Base-by-base conservation (phyloP, 768 basidiomycete genomes). In the Termitomyces sp. region DNA sequence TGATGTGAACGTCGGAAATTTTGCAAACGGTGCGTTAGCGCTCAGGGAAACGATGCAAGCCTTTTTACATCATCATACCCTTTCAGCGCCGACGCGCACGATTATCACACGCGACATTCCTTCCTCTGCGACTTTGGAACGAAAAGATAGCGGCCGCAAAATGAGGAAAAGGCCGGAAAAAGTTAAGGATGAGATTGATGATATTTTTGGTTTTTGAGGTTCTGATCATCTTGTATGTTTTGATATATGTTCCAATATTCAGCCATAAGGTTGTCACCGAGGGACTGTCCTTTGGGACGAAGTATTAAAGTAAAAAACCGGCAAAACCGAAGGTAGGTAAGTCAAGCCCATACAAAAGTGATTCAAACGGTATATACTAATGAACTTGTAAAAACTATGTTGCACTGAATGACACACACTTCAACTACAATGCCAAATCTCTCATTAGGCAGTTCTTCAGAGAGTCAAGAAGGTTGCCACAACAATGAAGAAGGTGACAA, bases 121-220 rank as follows among this genome's bases (percentile, higher is more conserved):
- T n/a, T 24, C 34, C 27, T 26, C 32, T 50, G 34, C 18, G 44
- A 37, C 20, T n/a, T 14, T 27, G 16, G n/a, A n/a, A 18, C 14
- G 18, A 14, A 56, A 59, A 52, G 41, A 39, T 20, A 24, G 34
- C 43, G 64, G 61, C 12, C 16, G 12, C 4, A 56, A 39, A 16
- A 5, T 14, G 55, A 76, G 72, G 60, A 74, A 69, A 58, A 75
- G 73, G 61, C 75, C 70, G 59, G 79, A 73, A 65, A 70, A 67
- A 58, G 69, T 67, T 43, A 71, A 63, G 54, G 79, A 88, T 61
- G 87, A 87, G 64, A 88, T 88, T 37, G 87, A 88, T 61, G 80
- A 79, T n/a, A 87, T 88, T 22, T 88, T 88, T 66, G 81, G 79
- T 0, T 75, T 69, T 55, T 74, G 58, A 59, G n/a, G 29, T 46